Evolutionary conservation across 176 grass and related monocot species (phyloP), one percentile per base, ranked within the genome.

Genomic region (Echinochloa phyllopogon): DNA sequence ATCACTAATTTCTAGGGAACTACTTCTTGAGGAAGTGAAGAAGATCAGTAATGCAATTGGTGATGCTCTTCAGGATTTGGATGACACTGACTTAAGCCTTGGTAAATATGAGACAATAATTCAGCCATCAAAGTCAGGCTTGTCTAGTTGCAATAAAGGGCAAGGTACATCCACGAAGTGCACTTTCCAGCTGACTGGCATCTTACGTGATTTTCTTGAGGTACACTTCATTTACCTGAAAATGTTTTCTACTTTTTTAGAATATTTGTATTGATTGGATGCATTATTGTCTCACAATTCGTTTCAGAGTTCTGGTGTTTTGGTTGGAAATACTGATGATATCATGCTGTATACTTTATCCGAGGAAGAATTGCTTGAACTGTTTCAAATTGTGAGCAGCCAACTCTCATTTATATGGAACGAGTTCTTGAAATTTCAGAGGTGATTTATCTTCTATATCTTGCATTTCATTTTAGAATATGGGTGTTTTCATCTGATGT

Each of bases 381-480:
- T 92, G 76, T 95, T 90, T 93, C 80, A 91, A 49, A 93, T 58
- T 65, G 80, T 98, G 55, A 94, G 91, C 75, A 69, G 41, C 72
- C 93, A 98, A 78, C 72, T 98, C 57, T 88, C 95, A 64, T 84
- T 98, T 83, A 27, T 97, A 65, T 98, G 96, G 96, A 98, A 88
- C 90, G 80, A 81, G 68, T 98, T 98, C 79, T 84, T 98, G 82
- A 93, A 91, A 64, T 98, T 95, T 73, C 96, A 98, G 71, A 93
- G 96, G 91, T 93, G 60, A 75, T 21, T 71, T 64, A n/a, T 41
- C 66, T 20, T 41, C 50, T 85, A 29, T 74, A 43, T 83, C 21
- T 89, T 88, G 24, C 7, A 44, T 86, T 65, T 61, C 68, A 48
- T 53, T 78, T 82, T 24, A 64, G 18, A 65, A 73, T 27, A 74